phyloP scores from a whole-genome alignment of 192 early-diverging fungal species.

The Backusella mclennaniae region DNA sequence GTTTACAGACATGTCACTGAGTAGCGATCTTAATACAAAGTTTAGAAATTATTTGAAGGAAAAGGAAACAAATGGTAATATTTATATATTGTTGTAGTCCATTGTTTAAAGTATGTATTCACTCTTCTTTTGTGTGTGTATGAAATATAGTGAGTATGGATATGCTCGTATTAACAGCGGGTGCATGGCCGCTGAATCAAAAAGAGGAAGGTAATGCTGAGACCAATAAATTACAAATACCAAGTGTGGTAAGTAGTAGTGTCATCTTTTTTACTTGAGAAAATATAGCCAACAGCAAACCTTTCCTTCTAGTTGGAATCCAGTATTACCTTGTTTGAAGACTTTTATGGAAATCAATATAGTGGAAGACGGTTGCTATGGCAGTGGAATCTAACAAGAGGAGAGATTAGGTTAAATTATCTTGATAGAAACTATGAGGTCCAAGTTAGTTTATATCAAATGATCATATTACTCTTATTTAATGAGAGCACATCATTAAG shows the following conservation, averaged over 20 bases:
- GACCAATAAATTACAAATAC: slow-evolving; percentile 43
- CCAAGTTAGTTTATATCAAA: slow-evolving; percentile 69
- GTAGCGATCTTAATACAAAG: slow-evolving; percentile 59
- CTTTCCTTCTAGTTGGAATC: slow-evolving; percentile 49
- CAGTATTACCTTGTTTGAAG: slow-evolving; percentile 64
- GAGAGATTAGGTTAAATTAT: slow-evolving; percentile 63
- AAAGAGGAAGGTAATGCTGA: slow-evolving; percentile 1
- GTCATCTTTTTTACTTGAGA: neutral
- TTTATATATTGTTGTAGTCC: neutral
- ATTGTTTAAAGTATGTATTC: neutral
- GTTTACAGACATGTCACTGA: slow-evolving; percentile 85
- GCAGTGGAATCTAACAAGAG: slow-evolving; percentile 48
- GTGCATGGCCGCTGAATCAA: slow-evolving; percentile 77
- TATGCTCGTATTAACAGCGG: slow-evolving; percentile 74
- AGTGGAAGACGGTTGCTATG: slow-evolving; percentile 78
- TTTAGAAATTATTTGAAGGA: slow-evolving; percentile 47
- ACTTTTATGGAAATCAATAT: slow-evolving; percentile 69
- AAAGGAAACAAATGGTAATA: neutral
- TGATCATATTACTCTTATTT: slow-evolving; percentile 65
- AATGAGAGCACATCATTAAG: slow-evolving; percentile 50
- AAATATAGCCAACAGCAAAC: too few relatives aligned
- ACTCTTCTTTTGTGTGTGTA: neutral
- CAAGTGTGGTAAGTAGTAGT: slow-evolving; percentile 68
- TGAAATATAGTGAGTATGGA: slow-evolving; percentile 59
- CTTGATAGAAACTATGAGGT: slow-evolving; percentile 80